Percentiles rank a stretch among this genome's conserved stretches.
Evolutionary conservation across 2,329 filamentous ascomycete species (phyloP).

Genomic region (Aspergillus latus): DNA sequence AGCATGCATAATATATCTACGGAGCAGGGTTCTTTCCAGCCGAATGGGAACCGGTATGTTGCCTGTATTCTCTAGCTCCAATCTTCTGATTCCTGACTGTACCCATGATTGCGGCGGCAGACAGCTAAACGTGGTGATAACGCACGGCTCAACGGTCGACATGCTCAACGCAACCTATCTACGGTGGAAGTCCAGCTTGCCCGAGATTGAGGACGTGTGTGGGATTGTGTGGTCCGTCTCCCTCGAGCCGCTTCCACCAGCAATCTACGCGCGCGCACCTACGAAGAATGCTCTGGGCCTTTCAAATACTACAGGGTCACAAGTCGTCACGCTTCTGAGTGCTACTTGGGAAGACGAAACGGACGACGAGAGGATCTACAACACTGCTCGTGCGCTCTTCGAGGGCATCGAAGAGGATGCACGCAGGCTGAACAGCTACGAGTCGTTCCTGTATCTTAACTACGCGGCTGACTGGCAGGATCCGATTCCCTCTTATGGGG

Average conservation of each 20-base stretch:
- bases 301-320: background rate
- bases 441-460: conserved; percentile 45
- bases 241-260: conserved; percentile 9
- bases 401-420: conserved; percentile 7
- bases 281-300: conserved; percentile 17
- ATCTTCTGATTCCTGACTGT: conserved; percentile 20
- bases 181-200: conserved; percentile 4
- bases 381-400: conserved; percentile 25
- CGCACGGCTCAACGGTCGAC: conserved; percentile 34
- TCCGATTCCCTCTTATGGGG: conserved; percentile 45
- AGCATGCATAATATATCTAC: background rate
- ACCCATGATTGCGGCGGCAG: background rate
- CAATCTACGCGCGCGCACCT: conserved; percentile 21
- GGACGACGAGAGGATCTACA: conserved; percentile 33
- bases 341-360: conserved; percentile 32
- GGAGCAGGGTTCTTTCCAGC: background rate
- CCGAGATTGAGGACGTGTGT: background rate
- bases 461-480: conserved; percentile 48
- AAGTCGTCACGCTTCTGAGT: conserved; percentile 28
- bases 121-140: background rate
- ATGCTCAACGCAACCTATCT: conserved; percentile 21
- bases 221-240: conserved; percentile 8
- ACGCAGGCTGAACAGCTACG: conserved; percentile 25
- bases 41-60: conserved; percentile 1
- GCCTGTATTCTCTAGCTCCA: conserved; percentile 23